Evolutionary conservation across 352 stramenopile genomes (phyloP).

Genomic region (Phytophthora colocasiae): DNA sequence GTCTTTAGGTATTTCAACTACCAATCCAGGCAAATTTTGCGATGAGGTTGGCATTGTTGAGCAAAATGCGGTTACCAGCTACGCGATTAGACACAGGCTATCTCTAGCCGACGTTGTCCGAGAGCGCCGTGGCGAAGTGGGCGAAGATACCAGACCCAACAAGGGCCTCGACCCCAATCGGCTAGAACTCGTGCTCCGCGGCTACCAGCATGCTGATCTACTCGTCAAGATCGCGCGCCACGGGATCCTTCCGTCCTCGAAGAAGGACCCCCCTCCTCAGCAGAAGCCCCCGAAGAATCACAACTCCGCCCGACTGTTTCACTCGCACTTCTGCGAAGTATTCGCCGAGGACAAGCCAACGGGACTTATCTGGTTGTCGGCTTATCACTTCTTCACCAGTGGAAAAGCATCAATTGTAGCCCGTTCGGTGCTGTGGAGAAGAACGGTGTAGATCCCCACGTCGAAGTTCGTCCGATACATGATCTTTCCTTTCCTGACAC

Average conservation of each 20-base stretch:
- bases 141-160: slow-evolving; percentile 3
- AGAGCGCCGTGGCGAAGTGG: no score
- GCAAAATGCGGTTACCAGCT: not conserved
- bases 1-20: no score
- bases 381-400: not conserved
- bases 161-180: slow-evolving; percentile 1
- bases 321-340: not conserved
- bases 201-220: not conserved
- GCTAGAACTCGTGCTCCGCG: not conserved
- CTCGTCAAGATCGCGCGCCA: not conserved
- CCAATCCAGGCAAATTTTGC: no score
- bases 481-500: not conserved
- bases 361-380: slow-evolving; percentile 16
- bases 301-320: slow-evolving; percentile 7
- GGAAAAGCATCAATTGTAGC: slow-evolving; percentile 15
- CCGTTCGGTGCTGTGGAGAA: slow-evolving; percentile 23
- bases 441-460: slow-evolving; percentile 6
- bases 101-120: not conserved
- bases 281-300: slow-evolving; percentile 1
- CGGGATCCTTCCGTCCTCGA: slow-evolving; percentile 4
- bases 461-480: slow-evolving; percentile 13
- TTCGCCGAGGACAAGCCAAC: slow-evolving; percentile 15
- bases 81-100: not conserved
- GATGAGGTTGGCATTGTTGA: not conserved
- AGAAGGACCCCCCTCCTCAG: not conserved